These are phyloP conservation scores for Cladorrhinum samala DNA, from an alignment of 495 filamentous ascomycete species.

Conservation along the genomic window DNA sequence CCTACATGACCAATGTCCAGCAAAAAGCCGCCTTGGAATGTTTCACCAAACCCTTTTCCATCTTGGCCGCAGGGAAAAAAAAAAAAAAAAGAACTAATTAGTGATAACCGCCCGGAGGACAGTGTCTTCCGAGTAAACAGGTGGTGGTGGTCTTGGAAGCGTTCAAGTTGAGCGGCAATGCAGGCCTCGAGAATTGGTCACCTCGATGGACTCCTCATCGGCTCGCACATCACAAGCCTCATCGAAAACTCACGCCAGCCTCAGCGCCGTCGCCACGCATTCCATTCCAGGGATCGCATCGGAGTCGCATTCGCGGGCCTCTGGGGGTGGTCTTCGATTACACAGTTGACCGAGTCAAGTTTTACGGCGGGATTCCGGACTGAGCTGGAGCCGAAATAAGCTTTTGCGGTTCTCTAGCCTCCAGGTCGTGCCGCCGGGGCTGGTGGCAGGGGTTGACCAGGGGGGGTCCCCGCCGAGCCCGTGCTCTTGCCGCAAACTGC, in stretches of 20 bases:
- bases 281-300: too few species aligned
- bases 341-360: too few species aligned
- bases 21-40: background rate
- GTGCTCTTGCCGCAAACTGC: constrained; percentile 14
- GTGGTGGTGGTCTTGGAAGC: background rate
- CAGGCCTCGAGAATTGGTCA: too few species aligned
- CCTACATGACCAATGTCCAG: too few species aligned
- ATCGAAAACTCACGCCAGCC: too few species aligned
- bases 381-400: constrained; percentile 30
- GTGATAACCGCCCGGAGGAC: constrained; percentile 1
- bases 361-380: too few species aligned
- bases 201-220: too few species aligned
- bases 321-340: too few species aligned
- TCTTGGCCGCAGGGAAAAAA: background rate
- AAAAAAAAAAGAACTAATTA: background rate
- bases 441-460: constrained; percentile 1
- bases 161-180: background rate
- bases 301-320: too few species aligned
- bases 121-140: constrained; percentile 3
- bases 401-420: constrained; percentile 19
- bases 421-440: constrained; percentile 9
- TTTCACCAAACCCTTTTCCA: background rate
- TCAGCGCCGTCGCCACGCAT: too few species aligned
- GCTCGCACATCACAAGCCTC: too few species aligned
- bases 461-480: constrained; percentile 7